Evolutionary conservation across 2,329 filamentous ascomycete genomes (phyloP), one percentile per base, ranked within the genome.

Genomic region (Penicillium sp.): DNA sequence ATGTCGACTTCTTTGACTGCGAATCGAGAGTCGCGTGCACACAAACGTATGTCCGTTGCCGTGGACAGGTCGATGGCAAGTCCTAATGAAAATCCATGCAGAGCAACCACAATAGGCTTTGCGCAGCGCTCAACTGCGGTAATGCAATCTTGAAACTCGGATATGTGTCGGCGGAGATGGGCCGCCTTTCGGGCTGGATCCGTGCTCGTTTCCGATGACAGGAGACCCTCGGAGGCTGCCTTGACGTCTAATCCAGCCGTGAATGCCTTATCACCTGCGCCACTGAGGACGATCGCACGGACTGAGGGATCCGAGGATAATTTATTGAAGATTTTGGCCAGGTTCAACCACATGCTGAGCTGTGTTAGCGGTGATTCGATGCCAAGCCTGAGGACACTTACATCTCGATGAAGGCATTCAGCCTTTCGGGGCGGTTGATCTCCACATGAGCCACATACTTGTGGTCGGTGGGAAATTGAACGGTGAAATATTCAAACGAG

Each of bases 391-490:
- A 6, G 13, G 42, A 27, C 27, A 75, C 77, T 63, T 72, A 85
- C 83, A 75, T 78, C 71, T 91, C 86, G 62, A 86, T 83, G 73
- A 96, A 97, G 60, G 92, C 86, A 73, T 97, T 97, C 72, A 97
- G 79, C 78, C 96, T 96, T 62, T 85, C 75, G 1, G 92, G 86
- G 1, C 92, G 85, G 78, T 95, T 92, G 76, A 96, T 96, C 76
- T 97, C 88, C 55, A 97, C 89, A 71, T 96, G 91, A n/a, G 87
- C 90, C 46, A 97, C 87, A 77, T 86, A 86, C 67, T 87, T 82
- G 36, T 77, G 68, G 0, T 67, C 57, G 0, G 58, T 46, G 1
- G 92, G 90, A 40, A 86, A 86, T n/a, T 83, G 85, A 63, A 95
- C 80, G 61, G 86, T 85, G 82, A 91, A 92, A 79, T 89, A 80